A percentile compares a stretch with the other conserved stretches of the same genome.
These are phyloP conservation scores for Boletus pseudopeckii DNA, from an alignment of 768 basidiomycete genomes.

Conservation along the genomic window DNA sequence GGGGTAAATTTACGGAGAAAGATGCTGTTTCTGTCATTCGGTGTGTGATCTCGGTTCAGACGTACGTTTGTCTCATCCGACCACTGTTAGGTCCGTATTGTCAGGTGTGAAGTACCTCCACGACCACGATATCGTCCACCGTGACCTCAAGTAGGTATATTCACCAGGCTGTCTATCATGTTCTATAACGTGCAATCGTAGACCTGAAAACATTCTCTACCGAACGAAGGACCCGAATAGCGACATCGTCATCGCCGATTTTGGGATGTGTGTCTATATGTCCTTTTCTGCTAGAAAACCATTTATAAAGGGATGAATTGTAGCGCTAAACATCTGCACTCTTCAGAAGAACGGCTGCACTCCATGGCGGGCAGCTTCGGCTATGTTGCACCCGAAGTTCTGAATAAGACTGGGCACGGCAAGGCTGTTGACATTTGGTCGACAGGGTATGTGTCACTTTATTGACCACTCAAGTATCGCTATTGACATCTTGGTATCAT, in stretches of 20 bases:
- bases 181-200: conserved; percentile 25
- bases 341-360: conserved; percentile 65
- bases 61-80: not conserved
- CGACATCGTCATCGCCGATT: conserved; percentile 94
- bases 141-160: conserved; percentile 79
- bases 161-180: not conserved
- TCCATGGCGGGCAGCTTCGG: conserved; percentile 80
- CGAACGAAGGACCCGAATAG: conserved; percentile 71
- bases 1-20: conserved; percentile 90
- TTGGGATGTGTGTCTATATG: conserved; percentile 74
- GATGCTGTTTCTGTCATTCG: conserved; percentile 79
- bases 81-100: conserved; percentile 61
- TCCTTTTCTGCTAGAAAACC: not conserved
- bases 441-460: conserved; percentile 60
- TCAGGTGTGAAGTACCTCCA: conserved; percentile 88
- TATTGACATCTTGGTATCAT: not conserved
- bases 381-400: conserved; percentile 89
- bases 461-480: not conserved
- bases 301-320: not conserved
- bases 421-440: conserved; percentile 95
- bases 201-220: conserved; percentile 96
- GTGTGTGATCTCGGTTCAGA: conserved; percentile 38
- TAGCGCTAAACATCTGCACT: conserved; percentile 81
- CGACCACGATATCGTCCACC: conserved; percentile 89
- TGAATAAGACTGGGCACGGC: conserved; percentile 79